Percentiles rank a stretch among this genome's conserved stretches.
Conservation (phyloP, 768 basidiomycete species). For the Lentinula boryana region DNA sequence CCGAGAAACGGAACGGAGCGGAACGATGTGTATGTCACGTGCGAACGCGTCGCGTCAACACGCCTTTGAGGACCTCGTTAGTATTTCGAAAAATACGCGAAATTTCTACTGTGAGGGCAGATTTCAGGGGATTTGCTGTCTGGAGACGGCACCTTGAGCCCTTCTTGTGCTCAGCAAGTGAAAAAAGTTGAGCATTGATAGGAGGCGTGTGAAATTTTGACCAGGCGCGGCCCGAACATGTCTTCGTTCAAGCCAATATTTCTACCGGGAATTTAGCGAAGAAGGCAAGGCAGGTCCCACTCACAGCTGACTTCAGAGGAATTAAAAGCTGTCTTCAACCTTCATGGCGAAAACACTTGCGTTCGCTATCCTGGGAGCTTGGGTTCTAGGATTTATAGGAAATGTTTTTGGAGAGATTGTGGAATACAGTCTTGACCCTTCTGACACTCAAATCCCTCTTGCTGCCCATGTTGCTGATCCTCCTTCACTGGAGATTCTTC, state of each 20-base stretch:
- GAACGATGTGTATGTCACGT: too few species aligned
- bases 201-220: neutral
- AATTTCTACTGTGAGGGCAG: too few species aligned
- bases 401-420: neutral
- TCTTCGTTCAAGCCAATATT: neutral
- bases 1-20: too few species aligned
- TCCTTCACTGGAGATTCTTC: constrained; percentile 49
- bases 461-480: constrained; percentile 1
- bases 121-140: too few species aligned
- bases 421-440: neutral
- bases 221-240: neutral
- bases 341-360: neutral
- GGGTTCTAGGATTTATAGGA: neutral
- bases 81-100: too few species aligned
- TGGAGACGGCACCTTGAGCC: too few species aligned
- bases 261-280: neutral
- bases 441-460: neutral
- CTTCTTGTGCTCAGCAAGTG: too few species aligned
- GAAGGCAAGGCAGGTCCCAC: neutral
- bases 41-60: too few species aligned
- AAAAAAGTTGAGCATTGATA: too few species aligned
- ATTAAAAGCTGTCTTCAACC: neutral
- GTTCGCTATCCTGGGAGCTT: neutral
- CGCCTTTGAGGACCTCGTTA: too few species aligned
- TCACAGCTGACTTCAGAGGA: neutral